Evolutionary conservation across 2,329 filamentous ascomycete species (phyloP).

Genomic region (Stagonosporopsis vannaccii): DNA sequence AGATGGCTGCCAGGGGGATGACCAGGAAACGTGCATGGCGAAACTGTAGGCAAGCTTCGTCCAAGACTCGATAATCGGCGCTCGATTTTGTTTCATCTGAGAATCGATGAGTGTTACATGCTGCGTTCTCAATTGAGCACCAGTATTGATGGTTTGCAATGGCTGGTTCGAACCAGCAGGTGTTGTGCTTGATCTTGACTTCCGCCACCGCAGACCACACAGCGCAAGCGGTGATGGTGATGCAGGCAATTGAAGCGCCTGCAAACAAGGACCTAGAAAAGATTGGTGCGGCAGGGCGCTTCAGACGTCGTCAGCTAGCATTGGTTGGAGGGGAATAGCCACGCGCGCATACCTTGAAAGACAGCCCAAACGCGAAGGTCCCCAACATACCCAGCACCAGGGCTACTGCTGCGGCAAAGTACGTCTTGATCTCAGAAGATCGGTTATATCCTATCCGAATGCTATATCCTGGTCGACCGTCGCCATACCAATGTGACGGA

Average conservation of each 20-base stretch:
- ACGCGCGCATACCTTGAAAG: constrained; percentile 1
- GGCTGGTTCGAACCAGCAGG: not conserved
- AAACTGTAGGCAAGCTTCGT: not conserved
- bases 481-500: not conserved
- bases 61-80: not conserved
- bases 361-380: not conserved
- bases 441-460: not conserved
- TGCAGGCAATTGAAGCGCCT: not conserved
- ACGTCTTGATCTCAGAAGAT: constrained; percentile 8
- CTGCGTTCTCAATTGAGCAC: constrained; percentile 5
- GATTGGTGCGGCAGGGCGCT: not conserved
- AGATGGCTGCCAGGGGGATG: not conserved
- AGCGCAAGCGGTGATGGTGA: not conserved
- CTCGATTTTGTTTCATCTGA: not conserved
- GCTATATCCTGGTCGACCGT: not conserved
- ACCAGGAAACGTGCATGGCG: constrained; percentile 3
- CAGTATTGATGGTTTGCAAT: not conserved
- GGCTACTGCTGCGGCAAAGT: not conserved
- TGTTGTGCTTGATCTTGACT: not conserved
- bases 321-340: too few relatives aligned
- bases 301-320: not conserved
- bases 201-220: constrained; percentile 1
- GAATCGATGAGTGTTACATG: constrained; percentile 1
- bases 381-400: not conserved
- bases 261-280: not conserved